A percentile compares a stretch with the other conserved stretches of the same genome.
These are phyloP conservation scores for Cyclaneusma minus DNA, from an alignment of 2,329 filamentous ascomycete genomes.

Conservation along the genomic window DNA sequence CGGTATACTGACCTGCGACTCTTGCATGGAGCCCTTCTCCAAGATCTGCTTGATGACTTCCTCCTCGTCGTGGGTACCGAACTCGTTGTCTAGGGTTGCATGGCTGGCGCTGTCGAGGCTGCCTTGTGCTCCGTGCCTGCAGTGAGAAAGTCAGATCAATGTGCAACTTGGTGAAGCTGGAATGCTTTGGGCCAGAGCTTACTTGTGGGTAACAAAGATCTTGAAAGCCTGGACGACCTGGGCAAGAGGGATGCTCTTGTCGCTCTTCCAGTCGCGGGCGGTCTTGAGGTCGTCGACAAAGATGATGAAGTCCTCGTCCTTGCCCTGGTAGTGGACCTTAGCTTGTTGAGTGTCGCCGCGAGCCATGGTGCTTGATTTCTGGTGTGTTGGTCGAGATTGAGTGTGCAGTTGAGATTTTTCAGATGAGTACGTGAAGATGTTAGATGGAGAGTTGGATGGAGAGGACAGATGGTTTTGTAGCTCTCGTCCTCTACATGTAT, in stretches of 20 bases:
- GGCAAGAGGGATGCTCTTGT: constrained; percentile 63
- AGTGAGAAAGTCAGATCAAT: constrained; percentile 8
- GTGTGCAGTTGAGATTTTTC: too few relatives aligned
- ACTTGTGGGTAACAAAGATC: constrained; percentile 84
- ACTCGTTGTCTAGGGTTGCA: constrained; percentile 64
- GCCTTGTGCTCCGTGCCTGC: constrained; percentile 75
- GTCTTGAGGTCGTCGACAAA: constrained; percentile 44
- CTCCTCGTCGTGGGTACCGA: constrained; percentile 66
- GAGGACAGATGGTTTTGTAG: too few relatives aligned
- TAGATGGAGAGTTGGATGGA: too few relatives aligned
- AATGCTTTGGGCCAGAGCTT: constrained; percentile 30
- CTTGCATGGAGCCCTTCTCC: constrained; percentile 56
- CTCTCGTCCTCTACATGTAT: too few relatives aligned
- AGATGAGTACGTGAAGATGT: too few relatives aligned
- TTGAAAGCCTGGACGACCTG: constrained; percentile 82
- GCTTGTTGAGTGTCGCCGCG: constrained; percentile 38
- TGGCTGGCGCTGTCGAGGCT: constrained; percentile 64
- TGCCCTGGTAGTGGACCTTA: constrained; percentile 58
- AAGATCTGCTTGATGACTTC: constrained; percentile 72
- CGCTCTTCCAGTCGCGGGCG: constrained; percentile 68
- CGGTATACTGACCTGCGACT: constrained; percentile 30
- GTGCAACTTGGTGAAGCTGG: too few relatives aligned
- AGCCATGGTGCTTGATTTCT: constrained; percentile 26
- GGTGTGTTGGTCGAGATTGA: too few relatives aligned
- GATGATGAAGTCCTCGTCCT: constrained; percentile 52